These are phyloP conservation scores for Tritrichomonas musculus DNA, from an alignment of 208 protist genomes.

Conservation along the genomic window DNA sequence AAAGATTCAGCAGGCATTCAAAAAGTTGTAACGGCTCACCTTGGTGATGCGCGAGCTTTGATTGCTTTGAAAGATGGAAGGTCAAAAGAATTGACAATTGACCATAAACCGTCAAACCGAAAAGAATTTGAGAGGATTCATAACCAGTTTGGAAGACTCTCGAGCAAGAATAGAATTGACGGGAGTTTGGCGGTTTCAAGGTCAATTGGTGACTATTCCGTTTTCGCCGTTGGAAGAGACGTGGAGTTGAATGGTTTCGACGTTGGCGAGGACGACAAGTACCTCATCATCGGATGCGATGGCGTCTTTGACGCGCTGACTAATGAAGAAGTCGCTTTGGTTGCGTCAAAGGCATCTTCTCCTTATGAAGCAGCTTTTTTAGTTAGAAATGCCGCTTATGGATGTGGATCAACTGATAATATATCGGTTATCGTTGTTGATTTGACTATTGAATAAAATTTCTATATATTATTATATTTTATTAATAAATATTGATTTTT, in stretches of 20 bases:
- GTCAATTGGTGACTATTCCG: background rate
- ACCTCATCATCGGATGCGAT: background rate
- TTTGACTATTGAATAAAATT: background rate
- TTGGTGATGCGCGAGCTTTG: background rate
- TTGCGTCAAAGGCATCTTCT: background rate
- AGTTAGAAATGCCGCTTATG: background rate
- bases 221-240: background rate
- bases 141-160: background rate
- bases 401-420: background rate
- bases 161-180: background rate
- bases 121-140: background rate
- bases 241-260: background rate
- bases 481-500: no score
- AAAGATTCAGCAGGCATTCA: no score
- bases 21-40: background rate
- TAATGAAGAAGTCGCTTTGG: background rate
- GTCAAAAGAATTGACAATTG: background rate
- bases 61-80: background rate
- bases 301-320: background rate
- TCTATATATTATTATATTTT: background rate
- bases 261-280: background rate
- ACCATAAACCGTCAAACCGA: background rate
- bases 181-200: background rate
- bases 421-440: background rate
- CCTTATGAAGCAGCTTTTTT: background rate